phyloP scores from a whole-genome alignment of 2,329 filamentous ascomycete species.

The Aureobasidium melanogenum region DNA sequence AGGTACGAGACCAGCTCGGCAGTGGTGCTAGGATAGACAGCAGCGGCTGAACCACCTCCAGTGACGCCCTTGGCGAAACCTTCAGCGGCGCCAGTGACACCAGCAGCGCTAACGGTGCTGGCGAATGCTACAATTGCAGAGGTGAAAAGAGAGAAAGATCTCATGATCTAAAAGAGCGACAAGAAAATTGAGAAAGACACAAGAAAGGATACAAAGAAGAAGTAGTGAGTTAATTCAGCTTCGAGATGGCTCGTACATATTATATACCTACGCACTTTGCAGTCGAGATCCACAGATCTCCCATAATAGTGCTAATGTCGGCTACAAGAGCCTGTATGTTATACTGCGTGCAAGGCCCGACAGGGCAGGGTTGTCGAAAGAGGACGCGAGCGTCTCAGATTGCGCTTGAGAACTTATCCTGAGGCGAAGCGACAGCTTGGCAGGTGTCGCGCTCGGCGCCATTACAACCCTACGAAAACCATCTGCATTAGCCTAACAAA shows the following conservation, averaged over 20 bases:
- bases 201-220: slow-evolving; percentile 2
- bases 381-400: slow-evolving; percentile 5
- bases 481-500: not conserved
- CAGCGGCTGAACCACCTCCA: slow-evolving; percentile 46
- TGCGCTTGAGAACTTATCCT: slow-evolving; percentile 1
- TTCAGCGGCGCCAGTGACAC: slow-evolving; percentile 31
- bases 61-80: slow-evolving; percentile 49
- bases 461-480: not conserved
- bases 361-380: not conserved
- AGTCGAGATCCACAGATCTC: not conserved
- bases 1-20: slow-evolving; percentile 53
- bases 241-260: not conserved
- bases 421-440: slow-evolving; percentile 6
- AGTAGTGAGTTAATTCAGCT: not conserved
- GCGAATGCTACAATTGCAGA: slow-evolving; percentile 16
- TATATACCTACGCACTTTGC: not conserved
- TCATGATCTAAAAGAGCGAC: slow-evolving; percentile 18
- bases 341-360: not conserved
- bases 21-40: slow-evolving; percentile 46
- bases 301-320: not conserved
- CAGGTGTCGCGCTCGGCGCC: not conserved
- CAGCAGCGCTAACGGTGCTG: slow-evolving; percentile 18
- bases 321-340: not conserved
- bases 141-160: slow-evolving; percentile 16
- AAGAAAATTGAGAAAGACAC: not conserved